Evolutionary conservation across 352 stramenopile species (phyloP).

Genomic region (Phytophthora pluvialis): DNA sequence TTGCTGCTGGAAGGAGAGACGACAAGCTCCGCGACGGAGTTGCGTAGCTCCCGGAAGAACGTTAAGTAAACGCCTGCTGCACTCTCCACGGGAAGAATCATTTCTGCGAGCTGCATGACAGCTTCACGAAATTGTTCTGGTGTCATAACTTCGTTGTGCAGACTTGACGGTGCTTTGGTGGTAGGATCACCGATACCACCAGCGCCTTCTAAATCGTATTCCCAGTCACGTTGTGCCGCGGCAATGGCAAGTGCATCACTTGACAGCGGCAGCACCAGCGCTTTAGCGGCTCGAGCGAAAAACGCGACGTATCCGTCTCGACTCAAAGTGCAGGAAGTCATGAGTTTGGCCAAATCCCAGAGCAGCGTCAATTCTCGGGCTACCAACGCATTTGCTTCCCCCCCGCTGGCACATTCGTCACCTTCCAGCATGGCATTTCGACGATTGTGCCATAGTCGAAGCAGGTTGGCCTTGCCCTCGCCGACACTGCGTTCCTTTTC

Average conservation of each 20-base stretch:
- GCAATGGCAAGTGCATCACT: conserved; percentile 35
- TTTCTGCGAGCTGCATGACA: conserved; percentile 64
- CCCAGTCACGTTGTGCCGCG: conserved; percentile 65
- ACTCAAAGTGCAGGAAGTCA: conserved; percentile 30
- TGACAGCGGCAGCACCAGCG: conserved; percentile 60
- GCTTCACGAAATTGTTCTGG: conserved; percentile 63
- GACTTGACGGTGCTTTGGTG: conserved; percentile 2
- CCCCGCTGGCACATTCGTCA: conserved; percentile 23
- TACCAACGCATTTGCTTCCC: conserved; percentile 35
- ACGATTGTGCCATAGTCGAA: conserved; percentile 59
- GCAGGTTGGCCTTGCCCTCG: conserved; percentile 53
- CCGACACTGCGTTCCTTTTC: conserved; percentile 70
- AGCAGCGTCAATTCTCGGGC: conserved; percentile 49
- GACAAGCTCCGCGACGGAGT: conserved; percentile 43
- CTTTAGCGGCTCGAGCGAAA: conserved; percentile 66
- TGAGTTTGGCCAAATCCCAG: conserved; percentile 67
- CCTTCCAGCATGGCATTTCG: conserved; percentile 43
- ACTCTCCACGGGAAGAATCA: conserved; percentile 70
- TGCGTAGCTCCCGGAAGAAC: conserved; percentile 70
- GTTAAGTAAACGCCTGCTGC: conserved; percentile 42
- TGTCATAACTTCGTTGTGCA: conserved; percentile 35
- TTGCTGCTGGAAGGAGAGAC: conserved; percentile 15
- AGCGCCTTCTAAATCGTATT: conserved; percentile 63
- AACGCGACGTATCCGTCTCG: conserved; percentile 55
- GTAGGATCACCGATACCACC: not conserved